phyloP scores from a whole-genome alignment of 345 rosid genomes.

The Eucalyptus urophylla region DNA sequence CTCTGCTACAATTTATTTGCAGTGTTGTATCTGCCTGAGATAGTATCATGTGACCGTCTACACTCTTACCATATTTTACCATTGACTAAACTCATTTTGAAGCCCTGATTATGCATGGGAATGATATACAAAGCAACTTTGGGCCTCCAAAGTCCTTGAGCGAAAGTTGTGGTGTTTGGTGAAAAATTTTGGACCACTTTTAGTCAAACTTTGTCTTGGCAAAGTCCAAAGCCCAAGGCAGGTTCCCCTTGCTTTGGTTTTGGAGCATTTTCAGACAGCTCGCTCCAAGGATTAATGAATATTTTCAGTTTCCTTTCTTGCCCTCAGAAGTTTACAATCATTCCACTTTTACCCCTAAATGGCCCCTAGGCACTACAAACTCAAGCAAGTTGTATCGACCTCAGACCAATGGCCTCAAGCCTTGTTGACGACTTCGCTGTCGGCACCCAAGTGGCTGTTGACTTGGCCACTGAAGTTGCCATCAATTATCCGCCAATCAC shows the following conservation, averaged over 20 bases:
- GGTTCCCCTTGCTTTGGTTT: background rate
- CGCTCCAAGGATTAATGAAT: background rate
- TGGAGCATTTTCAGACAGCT: background rate
- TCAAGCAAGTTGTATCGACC: background rate
- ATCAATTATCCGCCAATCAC: too few species aligned
- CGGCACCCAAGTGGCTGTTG: too few species aligned
- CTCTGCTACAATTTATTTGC: background rate
- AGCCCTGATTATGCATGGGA: background rate
- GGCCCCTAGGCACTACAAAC: background rate
- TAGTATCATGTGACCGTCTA: background rate
- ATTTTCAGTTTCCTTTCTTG: background rate
- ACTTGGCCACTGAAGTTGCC: too few species aligned
- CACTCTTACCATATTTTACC: background rate
- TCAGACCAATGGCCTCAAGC: too few species aligned
- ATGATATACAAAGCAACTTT: background rate
- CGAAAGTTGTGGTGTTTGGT: background rate
- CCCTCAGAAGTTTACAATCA: background rate
- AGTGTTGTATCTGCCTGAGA: background rate
- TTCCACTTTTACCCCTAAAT: background rate
- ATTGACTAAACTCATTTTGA: background rate
- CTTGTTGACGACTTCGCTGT: too few species aligned
- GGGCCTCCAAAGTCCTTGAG: background rate
- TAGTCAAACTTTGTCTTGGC: background rate
- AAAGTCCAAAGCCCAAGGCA: background rate
- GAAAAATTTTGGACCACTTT: background rate